These are phyloP conservation scores for Cordyceps tenuipes DNA, from an alignment of 2,329 filamentous ascomycete species.

Conservation along the genomic window DNA sequence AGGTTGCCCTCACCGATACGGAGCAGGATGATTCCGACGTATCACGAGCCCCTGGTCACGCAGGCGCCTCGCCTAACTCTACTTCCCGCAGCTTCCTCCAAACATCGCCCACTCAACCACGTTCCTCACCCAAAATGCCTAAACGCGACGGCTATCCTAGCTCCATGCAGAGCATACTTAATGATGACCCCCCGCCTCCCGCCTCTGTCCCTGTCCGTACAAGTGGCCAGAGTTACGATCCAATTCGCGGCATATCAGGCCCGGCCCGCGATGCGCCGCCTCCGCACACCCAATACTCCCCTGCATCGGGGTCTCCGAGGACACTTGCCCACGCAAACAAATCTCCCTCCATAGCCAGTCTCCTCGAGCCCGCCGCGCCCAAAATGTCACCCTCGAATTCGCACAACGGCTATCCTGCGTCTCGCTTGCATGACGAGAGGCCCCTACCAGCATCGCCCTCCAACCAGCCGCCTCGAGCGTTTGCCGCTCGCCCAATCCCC, in stretches of 20 bases:
- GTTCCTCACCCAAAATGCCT: conserved; percentile 36
- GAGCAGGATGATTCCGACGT: conserved; percentile 23
- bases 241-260: conserved; percentile 64
- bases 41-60: conserved; percentile 13
- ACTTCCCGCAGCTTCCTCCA: conserved; percentile 19
- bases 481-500: conserved; percentile 19
- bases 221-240: conserved; percentile 81
- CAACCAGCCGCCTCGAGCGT: conserved; percentile 27
- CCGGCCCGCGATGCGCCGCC: conserved; percentile 56
- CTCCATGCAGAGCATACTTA: conserved; percentile 50
- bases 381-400: conserved; percentile 21
- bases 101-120: conserved; percentile 22
- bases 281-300: conserved; percentile 37
- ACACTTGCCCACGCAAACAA: conserved; percentile 27
- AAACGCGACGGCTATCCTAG: conserved; percentile 44
- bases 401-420: conserved; percentile 15
- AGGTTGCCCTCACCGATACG: conserved; percentile 33
- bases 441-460: conserved; percentile 37
- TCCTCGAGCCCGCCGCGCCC: conserved; percentile 56
- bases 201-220: conserved; percentile 43
- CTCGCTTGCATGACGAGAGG: conserved; percentile 27
- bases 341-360: conserved; percentile 83
- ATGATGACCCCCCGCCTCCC: conserved; percentile 40
- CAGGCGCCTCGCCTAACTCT: conserved; percentile 14
- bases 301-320: conserved; percentile 44